phyloP scores from a whole-genome alignment of 2,329 filamentous ascomycete species.

The Fusarium coicis region DNA sequence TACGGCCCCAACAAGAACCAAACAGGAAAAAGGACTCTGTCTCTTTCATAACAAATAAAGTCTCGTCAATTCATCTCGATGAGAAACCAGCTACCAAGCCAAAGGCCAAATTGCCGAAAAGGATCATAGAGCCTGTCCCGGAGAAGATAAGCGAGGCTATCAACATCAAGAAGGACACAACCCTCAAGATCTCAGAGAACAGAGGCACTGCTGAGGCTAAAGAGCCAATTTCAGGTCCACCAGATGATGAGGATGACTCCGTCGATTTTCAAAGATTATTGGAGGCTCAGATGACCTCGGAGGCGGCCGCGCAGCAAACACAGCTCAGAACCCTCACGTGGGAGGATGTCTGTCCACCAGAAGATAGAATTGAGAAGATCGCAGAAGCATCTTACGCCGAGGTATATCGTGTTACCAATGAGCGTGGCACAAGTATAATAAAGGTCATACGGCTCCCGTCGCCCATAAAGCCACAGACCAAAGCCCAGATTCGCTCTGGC shows the following conservation, averaged over 20 bases:
- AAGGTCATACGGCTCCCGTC: conserved; percentile 71
- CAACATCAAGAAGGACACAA: conserved; percentile 3
- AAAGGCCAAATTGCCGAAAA: conserved; percentile 31
- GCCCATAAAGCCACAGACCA: conserved; percentile 67
- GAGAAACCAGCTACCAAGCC: conserved; percentile 24
- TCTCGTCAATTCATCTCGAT: conserved; percentile 47
- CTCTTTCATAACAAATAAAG: conserved; percentile 49
- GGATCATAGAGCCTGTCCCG: not conserved
- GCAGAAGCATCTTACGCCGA: conserved; percentile 75
- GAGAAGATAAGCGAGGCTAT: conserved; percentile 19
- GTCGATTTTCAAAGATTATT: not conserved
- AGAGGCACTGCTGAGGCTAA: conserved; percentile 2
- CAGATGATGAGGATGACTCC: conserved; percentile 6
- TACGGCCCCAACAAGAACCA: conserved; percentile 46
- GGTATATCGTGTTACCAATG: conserved; percentile 71
- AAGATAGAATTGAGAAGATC: conserved; percentile 68
- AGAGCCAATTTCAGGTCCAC: not conserved
- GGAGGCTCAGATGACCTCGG: conserved; percentile 22
- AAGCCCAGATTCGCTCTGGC: conserved; percentile 62
- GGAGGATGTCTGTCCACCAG: conserved; percentile 66
- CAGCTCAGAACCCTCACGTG: conserved; percentile 61
- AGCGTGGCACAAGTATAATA: conserved; percentile 70
- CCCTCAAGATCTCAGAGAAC: not conserved
- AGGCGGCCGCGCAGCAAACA: conserved; percentile 39
- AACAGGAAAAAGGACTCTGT: conserved; percentile 42